phyloP scores from a whole-genome alignment of 2,329 filamentous ascomycete species.

The Colletotrichum theobromicola region DNA sequence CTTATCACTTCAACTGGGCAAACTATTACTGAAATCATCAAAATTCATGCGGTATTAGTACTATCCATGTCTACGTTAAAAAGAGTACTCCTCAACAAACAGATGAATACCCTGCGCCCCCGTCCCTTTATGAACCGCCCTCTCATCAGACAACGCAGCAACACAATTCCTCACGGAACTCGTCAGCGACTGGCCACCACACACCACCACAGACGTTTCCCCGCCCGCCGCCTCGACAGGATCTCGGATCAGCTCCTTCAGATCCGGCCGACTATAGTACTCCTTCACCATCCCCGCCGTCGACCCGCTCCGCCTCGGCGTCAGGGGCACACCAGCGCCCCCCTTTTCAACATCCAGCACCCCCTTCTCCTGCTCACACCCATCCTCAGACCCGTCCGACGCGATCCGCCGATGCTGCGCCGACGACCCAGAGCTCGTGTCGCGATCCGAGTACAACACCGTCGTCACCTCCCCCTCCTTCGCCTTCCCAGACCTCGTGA shows the following conservation, averaged over 20 bases:
- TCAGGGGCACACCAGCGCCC: constrained; percentile 26
- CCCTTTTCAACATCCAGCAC: constrained; percentile 6
- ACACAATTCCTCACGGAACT: constrained; percentile 60
- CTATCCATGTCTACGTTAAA: constrained; percentile 33
- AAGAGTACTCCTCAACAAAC: constrained; percentile 65
- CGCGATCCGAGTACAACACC: constrained; percentile 20
- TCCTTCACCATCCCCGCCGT: constrained; percentile 42
- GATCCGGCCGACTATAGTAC: constrained; percentile 53
- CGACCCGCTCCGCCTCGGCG: constrained; percentile 8
- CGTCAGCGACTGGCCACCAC: constrained; percentile 61
- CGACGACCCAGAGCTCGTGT: not conserved
- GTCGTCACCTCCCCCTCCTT: constrained; percentile 27
- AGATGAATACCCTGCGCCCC: constrained; percentile 67
- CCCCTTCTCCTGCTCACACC: constrained; percentile 1
- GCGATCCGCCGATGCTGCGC: not conserved
- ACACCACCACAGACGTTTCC: constrained; percentile 66
- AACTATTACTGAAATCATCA: not conserved
- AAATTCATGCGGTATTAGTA: not conserved
- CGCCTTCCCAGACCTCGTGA: constrained; percentile 45
- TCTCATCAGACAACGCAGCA: constrained; percentile 61
- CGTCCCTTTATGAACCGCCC: constrained; percentile 68
- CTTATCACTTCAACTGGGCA: fast-evolving
- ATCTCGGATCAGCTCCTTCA: constrained; percentile 55
- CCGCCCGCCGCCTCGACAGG: constrained; percentile 64
- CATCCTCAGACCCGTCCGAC: not conserved